Conservation (phyloP, 2,329 filamentous ascomycete species). For the Ophiosphaerella narmari region DNA sequence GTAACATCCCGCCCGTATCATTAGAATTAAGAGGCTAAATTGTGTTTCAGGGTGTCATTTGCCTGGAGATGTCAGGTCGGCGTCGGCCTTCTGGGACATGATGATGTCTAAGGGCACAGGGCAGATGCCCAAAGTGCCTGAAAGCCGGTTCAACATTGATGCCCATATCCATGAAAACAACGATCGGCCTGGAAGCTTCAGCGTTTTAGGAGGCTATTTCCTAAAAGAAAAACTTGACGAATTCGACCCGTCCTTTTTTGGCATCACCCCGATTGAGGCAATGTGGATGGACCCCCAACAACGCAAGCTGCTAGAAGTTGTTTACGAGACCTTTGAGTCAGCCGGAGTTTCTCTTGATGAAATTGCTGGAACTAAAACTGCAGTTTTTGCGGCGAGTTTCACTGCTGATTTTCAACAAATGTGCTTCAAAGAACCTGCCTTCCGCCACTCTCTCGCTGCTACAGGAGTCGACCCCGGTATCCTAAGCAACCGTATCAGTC, state of each 20-base stretch:
- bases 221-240: not conserved
- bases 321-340: constrained; percentile 25
- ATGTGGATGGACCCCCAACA: constrained; percentile 25
- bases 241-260: constrained; percentile 14
- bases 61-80: too few species aligned
- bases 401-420: constrained; percentile 10
- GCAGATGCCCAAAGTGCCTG: too few species aligned
- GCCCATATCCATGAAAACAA: not conserved
- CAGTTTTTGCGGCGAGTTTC: constrained; percentile 11
- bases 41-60: too few species aligned
- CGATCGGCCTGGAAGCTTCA: not conserved
- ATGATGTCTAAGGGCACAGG: too few species aligned
- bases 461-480: constrained; percentile 16
- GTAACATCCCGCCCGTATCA: too few species aligned
- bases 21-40: too few species aligned
- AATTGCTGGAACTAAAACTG: constrained; percentile 3
- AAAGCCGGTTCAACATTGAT: not conserved
- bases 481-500: constrained; percentile 24
- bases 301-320: constrained; percentile 24
- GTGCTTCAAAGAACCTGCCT: constrained; percentile 12
- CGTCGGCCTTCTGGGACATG: too few species aligned
- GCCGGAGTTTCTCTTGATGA: constrained; percentile 24
- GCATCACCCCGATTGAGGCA: constrained; percentile 13
- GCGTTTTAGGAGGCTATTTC: constrained; percentile 2
- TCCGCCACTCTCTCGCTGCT: constrained; percentile 5